These are phyloP conservation scores for Knufia fluminis DNA, from an alignment of 2,329 filamentous ascomycete genomes.

Conservation along the genomic window DNA sequence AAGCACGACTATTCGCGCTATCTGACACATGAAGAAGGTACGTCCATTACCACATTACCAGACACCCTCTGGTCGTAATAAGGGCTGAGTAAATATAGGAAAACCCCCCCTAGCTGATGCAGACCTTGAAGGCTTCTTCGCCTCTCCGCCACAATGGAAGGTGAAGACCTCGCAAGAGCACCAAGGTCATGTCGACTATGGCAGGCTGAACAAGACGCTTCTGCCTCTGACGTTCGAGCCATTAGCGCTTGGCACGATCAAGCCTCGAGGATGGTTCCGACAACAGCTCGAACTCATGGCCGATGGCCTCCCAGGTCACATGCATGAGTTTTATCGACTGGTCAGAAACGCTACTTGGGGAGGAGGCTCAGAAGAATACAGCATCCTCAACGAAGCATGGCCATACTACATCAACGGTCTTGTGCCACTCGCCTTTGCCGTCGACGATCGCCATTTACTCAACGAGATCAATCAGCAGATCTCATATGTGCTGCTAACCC, in stretches of 20 bases:
- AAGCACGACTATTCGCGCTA: neutral
- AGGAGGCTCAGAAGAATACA: constrained; percentile 44
- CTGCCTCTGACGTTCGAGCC: constrained; percentile 31
- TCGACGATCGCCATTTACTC: constrained; percentile 43
- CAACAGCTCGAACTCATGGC: constrained; percentile 43
- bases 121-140: constrained; percentile 1
- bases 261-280: constrained; percentile 43
- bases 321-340: constrained; percentile 48
- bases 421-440: constrained; percentile 46
- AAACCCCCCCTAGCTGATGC: neutral
- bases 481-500: constrained; percentile 26
- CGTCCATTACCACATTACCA: neutral
- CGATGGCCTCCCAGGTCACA: constrained; percentile 45
- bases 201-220: constrained; percentile 15
- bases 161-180: constrained; percentile 2
- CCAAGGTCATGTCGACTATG: neutral
- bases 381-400: constrained; percentile 42
- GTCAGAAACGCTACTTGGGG: constrained; percentile 45
- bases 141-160: constrained; percentile 1
- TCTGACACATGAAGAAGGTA: neutral
- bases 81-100: neutral
- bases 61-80: neutral
- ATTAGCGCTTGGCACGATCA: constrained; percentile 42
- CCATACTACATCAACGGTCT: constrained; percentile 53
- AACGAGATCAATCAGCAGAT: constrained; percentile 21